Base-by-base conservation (phyloP, 2,329 filamentous ascomycete genomes). In the Cladosporium sp. region DNA sequence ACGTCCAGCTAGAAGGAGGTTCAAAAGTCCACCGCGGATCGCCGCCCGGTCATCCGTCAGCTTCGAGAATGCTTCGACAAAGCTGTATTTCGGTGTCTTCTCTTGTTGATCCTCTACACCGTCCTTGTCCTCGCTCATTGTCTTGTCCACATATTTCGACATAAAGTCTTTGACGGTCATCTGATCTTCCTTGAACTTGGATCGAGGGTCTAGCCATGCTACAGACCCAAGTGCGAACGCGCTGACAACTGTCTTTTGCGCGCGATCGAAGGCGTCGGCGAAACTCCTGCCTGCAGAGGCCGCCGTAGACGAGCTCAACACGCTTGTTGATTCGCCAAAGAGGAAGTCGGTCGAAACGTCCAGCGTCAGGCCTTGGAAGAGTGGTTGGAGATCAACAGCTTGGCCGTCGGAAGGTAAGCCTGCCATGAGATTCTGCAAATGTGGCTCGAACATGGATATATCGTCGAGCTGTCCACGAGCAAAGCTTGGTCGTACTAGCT, bases 261-360 rank as follows among this genome's bases (percentile, higher is more conserved):
- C 70, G 32, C 56, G 58, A 53, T 70, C 69, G 60, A 76, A 76
- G n/a, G 72, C 65, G 29, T 65, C 59, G 16, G 67, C 65, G 55
- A 76, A 76, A 8, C 20, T 36, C 30, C 41, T 41, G 42, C 52
- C 45, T 2, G 52, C 36, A 18, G 43, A 46, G 27, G 32, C 38
- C 2, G 53, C 36, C 11, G 65, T 62, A 27, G 66, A 57, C 4
- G 51, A 35, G 11, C 43, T 36, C 22, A 60, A 9, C 51, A 52
- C 60, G 15, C 59, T 52, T 18, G 61, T 55, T 3, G 57, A 64
- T 35, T 64, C 57, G 3, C 91, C 91, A 2, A 95, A 79, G 18
- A 96, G 72, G 64, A 95, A 95, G 58, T 94, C 86, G 0, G 90
- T 95, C 2, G 88, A 83, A 4, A 86, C 84, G 67, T 95, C 91